A percentile compares a stretch with the other conserved stretches of the same genome.
phyloP scores from a whole-genome alignment of 2,329 filamentous ascomycete species.

The Neofusicoccum sp. region DNA sequence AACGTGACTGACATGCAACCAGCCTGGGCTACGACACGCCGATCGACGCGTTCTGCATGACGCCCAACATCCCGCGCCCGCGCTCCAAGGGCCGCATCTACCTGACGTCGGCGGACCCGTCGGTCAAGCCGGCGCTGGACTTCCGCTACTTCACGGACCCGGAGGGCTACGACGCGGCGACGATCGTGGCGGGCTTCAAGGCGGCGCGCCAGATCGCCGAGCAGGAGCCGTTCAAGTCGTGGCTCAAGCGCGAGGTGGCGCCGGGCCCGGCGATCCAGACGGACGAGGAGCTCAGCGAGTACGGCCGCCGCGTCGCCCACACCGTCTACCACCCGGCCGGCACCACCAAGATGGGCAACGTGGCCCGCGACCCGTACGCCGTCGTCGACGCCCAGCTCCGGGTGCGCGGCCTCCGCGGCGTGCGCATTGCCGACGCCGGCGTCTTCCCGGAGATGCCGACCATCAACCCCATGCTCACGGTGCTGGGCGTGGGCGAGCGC shows the following conservation, averaged over 20 bases:
- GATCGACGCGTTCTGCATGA: slow-evolving; percentile 88
- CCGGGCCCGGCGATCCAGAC: slow-evolving; percentile 73
- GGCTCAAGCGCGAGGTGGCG: slow-evolving; percentile 81
- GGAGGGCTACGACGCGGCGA: slow-evolving; percentile 82
- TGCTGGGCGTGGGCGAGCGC: slow-evolving; percentile 80
- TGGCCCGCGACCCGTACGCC: slow-evolving; percentile 67
- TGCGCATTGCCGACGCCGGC: slow-evolving; percentile 83
- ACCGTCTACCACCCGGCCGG: slow-evolving; percentile 90
- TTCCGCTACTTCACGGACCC: slow-evolving; percentile 89
- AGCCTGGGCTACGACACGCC: slow-evolving; percentile 71
- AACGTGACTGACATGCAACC: slow-evolving; percentile 22
- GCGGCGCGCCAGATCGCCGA: slow-evolving; percentile 76
- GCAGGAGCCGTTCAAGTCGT: slow-evolving; percentile 76
- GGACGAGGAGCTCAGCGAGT: slow-evolving; percentile 80
- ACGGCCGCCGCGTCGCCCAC: slow-evolving; percentile 78
- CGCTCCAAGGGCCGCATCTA: slow-evolving; percentile 77
- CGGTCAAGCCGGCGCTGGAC: slow-evolving; percentile 79
- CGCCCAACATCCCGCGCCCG: slow-evolving; percentile 84
- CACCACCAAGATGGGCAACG: slow-evolving; percentile 87
- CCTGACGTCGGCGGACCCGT: slow-evolving; percentile 74
- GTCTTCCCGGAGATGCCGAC: slow-evolving; percentile 86
- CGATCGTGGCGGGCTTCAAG: slow-evolving; percentile 75
- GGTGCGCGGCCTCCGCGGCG: slow-evolving; percentile 69
- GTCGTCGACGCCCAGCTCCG: slow-evolving; percentile 79
- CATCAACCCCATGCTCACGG: slow-evolving; percentile 90